phyloP scores from a whole-genome alignment of 371 early-diverging fungal genomes.

The Vittaforma corneae region DNA sequence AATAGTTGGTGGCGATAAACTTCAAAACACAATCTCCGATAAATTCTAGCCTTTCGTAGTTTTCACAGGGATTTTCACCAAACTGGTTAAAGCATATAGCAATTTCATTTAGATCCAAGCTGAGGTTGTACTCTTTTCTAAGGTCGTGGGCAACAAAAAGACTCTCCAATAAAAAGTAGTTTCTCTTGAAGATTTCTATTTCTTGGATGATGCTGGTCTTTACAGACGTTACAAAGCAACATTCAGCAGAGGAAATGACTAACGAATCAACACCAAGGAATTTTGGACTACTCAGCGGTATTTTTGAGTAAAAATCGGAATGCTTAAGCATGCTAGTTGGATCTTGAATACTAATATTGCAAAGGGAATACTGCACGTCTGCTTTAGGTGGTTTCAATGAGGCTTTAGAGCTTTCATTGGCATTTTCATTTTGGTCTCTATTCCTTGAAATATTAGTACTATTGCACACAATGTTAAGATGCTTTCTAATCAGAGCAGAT shows the following conservation, averaged over 20 bases:
- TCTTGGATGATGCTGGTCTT: constrained; percentile 17
- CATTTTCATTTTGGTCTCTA: neutral
- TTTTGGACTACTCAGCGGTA: neutral
- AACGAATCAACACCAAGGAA: neutral
- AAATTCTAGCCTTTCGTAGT: constrained; percentile 84
- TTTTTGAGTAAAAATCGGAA: neutral
- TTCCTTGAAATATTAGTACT: neutral
- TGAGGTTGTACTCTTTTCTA: constrained; percentile 4
- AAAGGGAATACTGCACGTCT: too few relatives aligned
- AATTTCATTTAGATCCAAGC: neutral
- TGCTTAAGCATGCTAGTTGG: neutral
- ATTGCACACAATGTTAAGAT: neutral
- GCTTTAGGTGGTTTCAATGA: neutral
- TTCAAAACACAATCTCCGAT: constrained; percentile 86
- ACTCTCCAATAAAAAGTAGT: constrained; percentile 33
- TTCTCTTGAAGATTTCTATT: constrained; percentile 10
- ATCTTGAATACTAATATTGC: too few relatives aligned
- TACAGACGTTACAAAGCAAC: constrained; percentile 28
- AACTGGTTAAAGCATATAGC: neutral
- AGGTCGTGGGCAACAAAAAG: constrained; percentile 30
- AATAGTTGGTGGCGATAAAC: constrained; percentile 62
- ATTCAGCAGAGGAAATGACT: constrained; percentile 15
- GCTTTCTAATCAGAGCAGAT: neutral
- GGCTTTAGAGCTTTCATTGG: neutral
- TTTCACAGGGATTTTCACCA: constrained; percentile 32